Base-by-base conservation (phyloP, 441 rosid species). In the Adansonia rubrostipa region DNA sequence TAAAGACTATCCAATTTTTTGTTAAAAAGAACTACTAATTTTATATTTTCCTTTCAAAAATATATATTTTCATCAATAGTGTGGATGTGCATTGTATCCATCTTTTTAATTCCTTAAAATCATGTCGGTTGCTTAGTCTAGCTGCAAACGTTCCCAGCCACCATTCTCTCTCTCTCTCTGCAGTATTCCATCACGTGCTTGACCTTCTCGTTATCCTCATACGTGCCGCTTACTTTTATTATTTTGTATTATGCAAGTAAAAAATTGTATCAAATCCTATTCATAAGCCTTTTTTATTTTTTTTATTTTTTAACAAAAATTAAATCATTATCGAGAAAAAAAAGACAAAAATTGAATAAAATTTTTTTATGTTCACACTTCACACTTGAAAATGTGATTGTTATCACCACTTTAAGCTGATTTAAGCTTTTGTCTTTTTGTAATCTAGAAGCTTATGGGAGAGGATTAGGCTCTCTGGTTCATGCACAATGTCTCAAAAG, bases 401-500 rank as follows among this genome's bases (percentile, higher is more conserved):
- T 56, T 4, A 36, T 2, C 5, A 4, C 5, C 40, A 36, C 40
- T 36, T 61, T 24, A 61, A 61, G 66, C 62, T 19, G 3, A 36
- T 2, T 36, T 17, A 15, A 15, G 8, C 65, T n/a, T 9, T 60
- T 4, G n/a, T 14, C n/a, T 63, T 63, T 33, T 1, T 6, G 86
- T 77, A 78, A 80, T 87, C 91, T 85, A 89, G 89, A 92, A 88
- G 82, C 86, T 79, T 47, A 51, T 0, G 42, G 20, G 15, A 24
- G 51, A 40, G 78, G 72, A 72, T 50, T 74, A 61, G 71, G 61
- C 19, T 15, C 54, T 15, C 44, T 69, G 58, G 84, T 86, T 90
- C 91, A 88, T 80, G 80, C 86, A 85, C 92, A 88, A 40, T 61
- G 79, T 80, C 85, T 87, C 75, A 72, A 85, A 74, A 91, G 85